A percentile compares a stretch with the other conserved stretches of the same genome.
These are phyloP conservation scores for Globisporangium cylindrosporum DNA, from an alignment of 352 stramenopile genomes.

Conservation along the genomic window DNA sequence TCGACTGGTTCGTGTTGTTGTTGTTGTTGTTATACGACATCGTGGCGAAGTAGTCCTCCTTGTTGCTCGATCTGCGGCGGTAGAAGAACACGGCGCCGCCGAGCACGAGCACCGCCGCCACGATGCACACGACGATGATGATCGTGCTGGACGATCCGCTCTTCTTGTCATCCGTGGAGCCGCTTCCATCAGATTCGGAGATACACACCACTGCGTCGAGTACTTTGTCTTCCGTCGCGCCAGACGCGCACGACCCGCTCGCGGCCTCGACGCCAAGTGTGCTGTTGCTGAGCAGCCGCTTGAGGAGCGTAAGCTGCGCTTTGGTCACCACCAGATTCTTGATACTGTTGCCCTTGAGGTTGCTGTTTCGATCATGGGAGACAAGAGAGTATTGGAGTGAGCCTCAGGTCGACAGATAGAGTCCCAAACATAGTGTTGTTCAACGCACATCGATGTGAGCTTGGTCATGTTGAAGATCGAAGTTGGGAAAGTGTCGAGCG, in stretches of 20 bases:
- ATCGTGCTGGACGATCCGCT: conserved; percentile 29
- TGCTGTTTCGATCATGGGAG: conserved; percentile 20
- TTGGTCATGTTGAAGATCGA: conserved; percentile 70
- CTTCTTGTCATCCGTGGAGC: background rate
- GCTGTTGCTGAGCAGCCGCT: conserved; percentile 37
- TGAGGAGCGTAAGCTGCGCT: conserved; percentile 41
- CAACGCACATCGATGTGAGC: conserved; percentile 54
- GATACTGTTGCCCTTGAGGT: conserved; percentile 57
- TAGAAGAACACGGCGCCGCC: conserved; percentile 45
- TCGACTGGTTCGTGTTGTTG: conserved; percentile 32
- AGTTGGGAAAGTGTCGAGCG: conserved; percentile 47
- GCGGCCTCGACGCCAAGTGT: conserved; percentile 34
- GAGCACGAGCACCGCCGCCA: conserved; percentile 47
- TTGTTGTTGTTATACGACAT: conserved; percentile 35
- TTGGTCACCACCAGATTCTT: conserved; percentile 38
- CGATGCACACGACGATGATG: conserved; percentile 54
- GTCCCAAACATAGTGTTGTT: background rate
- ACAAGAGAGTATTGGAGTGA: background rate
- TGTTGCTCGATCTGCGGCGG: conserved; percentile 33
- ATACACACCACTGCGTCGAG: conserved; percentile 60
- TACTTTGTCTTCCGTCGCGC: conserved; percentile 34
- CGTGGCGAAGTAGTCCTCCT: conserved; percentile 29
- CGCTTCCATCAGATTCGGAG: conserved; percentile 16
- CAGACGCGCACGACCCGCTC: conserved; percentile 31
- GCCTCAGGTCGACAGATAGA: background rate